Conservation (phyloP, 2,329 filamentous ascomycete species). For the Penicillium sp. region DNA sequence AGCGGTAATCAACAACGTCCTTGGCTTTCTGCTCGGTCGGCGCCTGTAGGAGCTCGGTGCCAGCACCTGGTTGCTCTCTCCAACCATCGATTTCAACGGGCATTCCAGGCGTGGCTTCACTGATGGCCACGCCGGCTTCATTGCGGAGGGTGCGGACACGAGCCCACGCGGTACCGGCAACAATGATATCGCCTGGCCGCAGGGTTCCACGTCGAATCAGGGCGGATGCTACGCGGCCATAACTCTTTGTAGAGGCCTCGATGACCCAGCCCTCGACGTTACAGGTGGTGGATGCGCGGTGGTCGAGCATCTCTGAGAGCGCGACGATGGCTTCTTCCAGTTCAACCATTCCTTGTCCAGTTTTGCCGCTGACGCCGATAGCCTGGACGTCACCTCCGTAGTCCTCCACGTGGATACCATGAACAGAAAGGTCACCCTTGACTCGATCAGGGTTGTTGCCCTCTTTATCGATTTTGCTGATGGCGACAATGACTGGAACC, state of each 20-base stretch:
- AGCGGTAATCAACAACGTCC: slow-evolving; percentile 71
- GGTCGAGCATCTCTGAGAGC: slow-evolving; percentile 84
- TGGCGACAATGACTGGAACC: slow-evolving; percentile 94
- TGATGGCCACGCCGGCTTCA: slow-evolving; percentile 71
- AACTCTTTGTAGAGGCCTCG: slow-evolving; percentile 81
- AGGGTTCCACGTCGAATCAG: slow-evolving; percentile 86
- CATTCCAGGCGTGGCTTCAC: slow-evolving; percentile 77
- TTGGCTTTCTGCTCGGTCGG: slow-evolving; percentile 74
- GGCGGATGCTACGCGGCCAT: slow-evolving; percentile 82
- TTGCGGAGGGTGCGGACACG: slow-evolving; percentile 80
- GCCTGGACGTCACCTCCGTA: slow-evolving; percentile 92
- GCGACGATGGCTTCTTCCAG: slow-evolving; percentile 88
- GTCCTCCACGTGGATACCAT: slow-evolving; percentile 90
- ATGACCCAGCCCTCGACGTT: slow-evolving; percentile 90
- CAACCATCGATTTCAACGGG: slow-evolving; percentile 95
- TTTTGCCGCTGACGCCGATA: slow-evolving; percentile 88
- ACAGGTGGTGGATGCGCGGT: slow-evolving; percentile 74
- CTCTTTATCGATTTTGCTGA: slow-evolving; percentile 94
- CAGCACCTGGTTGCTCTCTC: slow-evolving; percentile 80
- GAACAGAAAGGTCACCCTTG: slow-evolving; percentile 77
- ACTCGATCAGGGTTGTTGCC: slow-evolving; percentile 77
- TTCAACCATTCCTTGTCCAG: slow-evolving; percentile 84
- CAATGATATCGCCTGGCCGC: slow-evolving; percentile 73
- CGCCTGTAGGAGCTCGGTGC: slow-evolving; percentile 83
- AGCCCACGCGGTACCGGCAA: slow-evolving; percentile 85